Percentiles rank a stretch among this genome's conserved stretches.
phyloP scores from a whole-genome alignment of 2,329 filamentous ascomycete genomes.

The Dryadomyces sulphureus region DNA sequence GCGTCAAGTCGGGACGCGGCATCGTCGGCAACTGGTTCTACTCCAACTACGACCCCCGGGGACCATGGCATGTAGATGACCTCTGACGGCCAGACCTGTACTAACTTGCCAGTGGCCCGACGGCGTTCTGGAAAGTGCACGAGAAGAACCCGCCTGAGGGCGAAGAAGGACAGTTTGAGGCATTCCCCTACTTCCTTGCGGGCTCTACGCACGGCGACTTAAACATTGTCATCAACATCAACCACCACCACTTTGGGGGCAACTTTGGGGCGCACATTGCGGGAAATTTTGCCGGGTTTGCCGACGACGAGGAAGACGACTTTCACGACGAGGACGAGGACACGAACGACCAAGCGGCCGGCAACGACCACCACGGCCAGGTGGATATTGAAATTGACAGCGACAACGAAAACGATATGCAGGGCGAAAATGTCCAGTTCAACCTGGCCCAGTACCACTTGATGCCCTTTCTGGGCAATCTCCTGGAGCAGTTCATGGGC shows the following conservation, averaged over 20 bases:
- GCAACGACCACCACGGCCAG: constrained; percentile 2
- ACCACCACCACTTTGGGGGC: background rate
- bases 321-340: constrained; percentile 7
- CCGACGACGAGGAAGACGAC: constrained; percentile 2
- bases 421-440: constrained; percentile 7
- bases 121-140: constrained; percentile 18
- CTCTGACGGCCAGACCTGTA: background rate
- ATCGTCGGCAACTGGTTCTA: constrained; percentile 69
- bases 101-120: background rate
- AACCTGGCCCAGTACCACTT: background rate
- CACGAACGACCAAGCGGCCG: too few relatives aligned
- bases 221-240: constrained; percentile 8
- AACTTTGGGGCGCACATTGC: background rate
- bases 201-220: background rate
- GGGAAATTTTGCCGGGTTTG: background rate
- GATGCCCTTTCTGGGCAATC: background rate
- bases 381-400: constrained; percentile 5
- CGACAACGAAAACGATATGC: constrained; percentile 12
- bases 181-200: constrained; percentile 5
- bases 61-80: constrained; percentile 34
- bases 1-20: constrained; percentile 46
- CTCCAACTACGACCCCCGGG: constrained; percentile 53
- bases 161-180: background rate
- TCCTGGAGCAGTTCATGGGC: background rate
- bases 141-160: background rate